Percentiles rank a stretch among this genome's conserved stretches.
Conservation (phyloP, 495 filamentous ascomycete genomes). For the Aspergillus funiculosus region DNA sequence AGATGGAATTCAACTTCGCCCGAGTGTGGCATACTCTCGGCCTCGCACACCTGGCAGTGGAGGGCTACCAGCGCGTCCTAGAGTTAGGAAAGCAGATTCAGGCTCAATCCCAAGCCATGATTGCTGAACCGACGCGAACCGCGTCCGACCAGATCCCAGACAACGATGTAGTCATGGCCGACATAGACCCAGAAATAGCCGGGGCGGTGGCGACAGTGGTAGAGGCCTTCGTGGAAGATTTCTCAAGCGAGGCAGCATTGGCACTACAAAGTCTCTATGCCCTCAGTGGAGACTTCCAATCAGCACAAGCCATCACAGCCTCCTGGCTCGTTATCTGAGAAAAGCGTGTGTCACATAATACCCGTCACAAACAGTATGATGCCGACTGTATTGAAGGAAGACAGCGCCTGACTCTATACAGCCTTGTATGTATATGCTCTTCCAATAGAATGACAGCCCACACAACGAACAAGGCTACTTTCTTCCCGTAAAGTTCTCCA, state of each 20-base stretch:
- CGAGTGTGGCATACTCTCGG: conserved; percentile 77
- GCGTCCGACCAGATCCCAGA: neutral
- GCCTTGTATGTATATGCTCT: no score
- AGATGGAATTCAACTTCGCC: conserved; percentile 86
- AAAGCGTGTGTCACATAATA: no score
- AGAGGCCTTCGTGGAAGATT: conserved; percentile 48
- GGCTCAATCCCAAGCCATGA: conserved; percentile 16
- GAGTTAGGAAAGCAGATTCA: conserved; percentile 41
- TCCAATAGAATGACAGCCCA: neutral
- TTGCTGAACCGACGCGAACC: conserved; percentile 18
- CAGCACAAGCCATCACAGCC: conserved; percentile 53
- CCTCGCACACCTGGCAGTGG: conserved; percentile 67
- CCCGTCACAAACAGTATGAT: neutral
- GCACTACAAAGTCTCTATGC: conserved; percentile 65
- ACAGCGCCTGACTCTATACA: no score
- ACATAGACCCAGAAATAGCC: conserved; percentile 13
- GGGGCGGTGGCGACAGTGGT: conserved; percentile 12
- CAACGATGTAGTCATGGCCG: conserved; percentile 27
- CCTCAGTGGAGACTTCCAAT: conserved; percentile 53
- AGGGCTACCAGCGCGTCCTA: conserved; percentile 62
- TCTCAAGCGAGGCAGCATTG: conserved; percentile 69
- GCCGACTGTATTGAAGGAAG: no score
- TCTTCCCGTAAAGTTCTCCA: no score
- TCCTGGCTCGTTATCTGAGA: conserved; percentile 32
- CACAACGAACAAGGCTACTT: no score